phyloP scores from a whole-genome alignment of 495 filamentous ascomycete species.

The Penicillium simplicissimum region DNA sequence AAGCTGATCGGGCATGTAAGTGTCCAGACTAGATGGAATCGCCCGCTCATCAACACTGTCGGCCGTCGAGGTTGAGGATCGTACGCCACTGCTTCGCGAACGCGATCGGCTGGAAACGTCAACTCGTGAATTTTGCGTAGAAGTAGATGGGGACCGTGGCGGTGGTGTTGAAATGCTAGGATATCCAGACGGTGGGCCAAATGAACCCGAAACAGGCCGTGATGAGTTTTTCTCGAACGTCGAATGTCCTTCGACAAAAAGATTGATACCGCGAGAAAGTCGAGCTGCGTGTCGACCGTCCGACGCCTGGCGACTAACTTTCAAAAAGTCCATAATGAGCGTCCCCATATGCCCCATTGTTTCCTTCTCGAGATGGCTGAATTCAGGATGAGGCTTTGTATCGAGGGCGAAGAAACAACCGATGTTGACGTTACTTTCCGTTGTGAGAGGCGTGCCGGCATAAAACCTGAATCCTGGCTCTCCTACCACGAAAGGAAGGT shows the following conservation, averaged over 20 bases:
- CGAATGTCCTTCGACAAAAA: conserved; percentile 57
- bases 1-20: not conserved
- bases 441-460: conserved; percentile 57
- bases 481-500: conserved; percentile 42
- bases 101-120: conserved; percentile 19
- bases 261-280: conserved; percentile 60
- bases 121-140: not conserved
- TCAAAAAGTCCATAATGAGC: conserved; percentile 64
- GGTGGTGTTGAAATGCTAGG: not conserved
- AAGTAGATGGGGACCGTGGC: conserved; percentile 4
- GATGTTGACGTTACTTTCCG: conserved; percentile 66
- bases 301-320: conserved; percentile 56
- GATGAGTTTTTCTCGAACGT: conserved; percentile 29
- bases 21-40: conserved; percentile 15
- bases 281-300: conserved; percentile 57
- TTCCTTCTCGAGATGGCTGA: conserved; percentile 36
- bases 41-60: conserved; percentile 29
- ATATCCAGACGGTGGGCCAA: not conserved
- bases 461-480: conserved; percentile 48
- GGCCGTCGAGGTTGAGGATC: conserved; percentile 27
- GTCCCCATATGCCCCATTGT: conserved; percentile 47
- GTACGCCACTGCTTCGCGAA: conserved; percentile 27
- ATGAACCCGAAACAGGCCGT: not conserved
- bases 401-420: conserved; percentile 70
- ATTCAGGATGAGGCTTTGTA: conserved; percentile 34